Evolutionary conservation across 2,329 filamentous ascomycete genomes (phyloP).

Genomic region (Xylariaceae sp.): DNA sequence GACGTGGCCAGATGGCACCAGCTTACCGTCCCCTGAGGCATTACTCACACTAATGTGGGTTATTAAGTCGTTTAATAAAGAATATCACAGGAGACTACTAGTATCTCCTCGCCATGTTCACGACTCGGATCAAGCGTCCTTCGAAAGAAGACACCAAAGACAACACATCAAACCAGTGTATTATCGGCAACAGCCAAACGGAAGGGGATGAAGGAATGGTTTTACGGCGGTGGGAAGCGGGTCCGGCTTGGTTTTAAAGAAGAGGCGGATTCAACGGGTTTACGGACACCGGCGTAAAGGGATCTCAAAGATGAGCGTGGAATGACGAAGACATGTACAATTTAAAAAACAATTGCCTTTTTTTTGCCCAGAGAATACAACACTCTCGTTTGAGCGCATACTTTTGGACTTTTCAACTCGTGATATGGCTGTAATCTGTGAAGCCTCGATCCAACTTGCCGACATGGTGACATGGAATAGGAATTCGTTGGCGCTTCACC

Average conservation of each 20-base stretch:
- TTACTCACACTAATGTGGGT: slow-evolving; percentile 35
- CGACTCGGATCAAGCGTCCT: slow-evolving; percentile 27
- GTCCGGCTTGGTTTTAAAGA: slow-evolving; percentile 24
- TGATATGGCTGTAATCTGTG: too few relatives aligned
- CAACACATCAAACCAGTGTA: slow-evolving; percentile 22
- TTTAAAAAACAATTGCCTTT: neutral
- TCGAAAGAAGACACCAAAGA: slow-evolving; percentile 24
- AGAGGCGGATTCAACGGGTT: slow-evolving; percentile 1
- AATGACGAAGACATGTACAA: neutral
- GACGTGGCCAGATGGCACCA: slow-evolving; percentile 34
- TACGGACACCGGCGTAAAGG: slow-evolving; percentile 9
- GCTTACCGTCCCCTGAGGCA: slow-evolving; percentile 35
- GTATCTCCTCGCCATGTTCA: slow-evolving; percentile 25
- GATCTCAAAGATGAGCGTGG: neutral
- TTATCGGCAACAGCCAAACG: slow-evolving; percentile 21
- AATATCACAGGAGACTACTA: slow-evolving; percentile 22
- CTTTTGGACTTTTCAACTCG: too few relatives aligned
- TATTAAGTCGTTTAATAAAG: slow-evolving; percentile 34
- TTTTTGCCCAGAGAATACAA: too few relatives aligned
- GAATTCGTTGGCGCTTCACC: too few relatives aligned
- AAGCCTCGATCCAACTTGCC: too few relatives aligned
- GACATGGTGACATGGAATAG: too few relatives aligned
- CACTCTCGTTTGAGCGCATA: too few relatives aligned
- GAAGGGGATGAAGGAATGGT: slow-evolving; percentile 19
- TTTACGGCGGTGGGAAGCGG: slow-evolving; percentile 19